Base-by-base conservation (phyloP, 345 rosid species). In the Combretum micranthum region DNA sequence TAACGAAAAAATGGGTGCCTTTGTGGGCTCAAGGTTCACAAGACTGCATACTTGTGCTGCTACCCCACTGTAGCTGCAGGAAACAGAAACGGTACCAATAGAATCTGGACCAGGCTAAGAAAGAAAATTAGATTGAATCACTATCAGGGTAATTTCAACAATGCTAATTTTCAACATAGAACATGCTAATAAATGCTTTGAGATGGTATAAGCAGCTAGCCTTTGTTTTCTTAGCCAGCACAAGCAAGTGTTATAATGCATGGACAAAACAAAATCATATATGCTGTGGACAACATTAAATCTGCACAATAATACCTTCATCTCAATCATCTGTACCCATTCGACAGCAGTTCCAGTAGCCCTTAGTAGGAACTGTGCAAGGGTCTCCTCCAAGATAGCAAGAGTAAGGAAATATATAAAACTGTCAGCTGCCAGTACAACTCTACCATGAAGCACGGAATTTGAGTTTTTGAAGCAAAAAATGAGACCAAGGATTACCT, bases 251-350 rank as follows among this genome's bases (percentile, higher is more conserved):
- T 25, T 17, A 11, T 15, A 55, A 39, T 37, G 20, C 52, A 44
- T 21, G 10, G 51, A 56, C 2, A 0, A n/a, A n/a, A n/a, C n/a
- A n/a, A 0, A 13, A 18, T n/a, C 43, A 47, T 22, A 39, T 6
- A 43, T 26, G 18, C 13, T 8, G 9, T 12, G 42, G 15, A 12
- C n/a, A 21, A 42, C 50, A 37, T 6, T 56, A 42, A 16, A 4
- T 6, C 44, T 15, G 53, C 52, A 42, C 22, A 1, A 43, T 55
- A 52, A 47, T 55, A 91, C 98, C 98, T 92, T 92, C 98, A 92
- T 92, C 95, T 97, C 98, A 84, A 88, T 86, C 97, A 92, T 88
- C 88, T 92, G 98, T 21, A 88, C 98, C 98, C 98, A 92, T 81
- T 92, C 83, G 70, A 92, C 89, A 86, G 98, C 97, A 80, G 97